Evolutionary conservation across 257 asterid genomes (phyloP).

Genomic region (Sherardia arvensis): DNA sequence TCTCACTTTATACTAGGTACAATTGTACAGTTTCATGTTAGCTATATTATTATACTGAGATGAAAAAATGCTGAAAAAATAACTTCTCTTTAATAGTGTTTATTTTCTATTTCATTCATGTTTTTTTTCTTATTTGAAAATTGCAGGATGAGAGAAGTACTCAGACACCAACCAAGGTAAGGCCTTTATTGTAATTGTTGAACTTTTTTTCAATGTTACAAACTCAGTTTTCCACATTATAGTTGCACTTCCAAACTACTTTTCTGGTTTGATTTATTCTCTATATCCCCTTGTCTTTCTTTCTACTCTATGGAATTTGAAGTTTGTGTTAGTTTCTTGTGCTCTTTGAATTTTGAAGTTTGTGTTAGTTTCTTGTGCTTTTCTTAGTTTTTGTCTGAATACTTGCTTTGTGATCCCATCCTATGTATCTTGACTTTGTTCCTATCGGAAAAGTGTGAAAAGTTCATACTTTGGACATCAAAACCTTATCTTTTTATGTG

Average conservation of each 20-base stretch:
- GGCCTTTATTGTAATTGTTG: conserved; percentile 1
- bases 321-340: too few relatives aligned
- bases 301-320: not conserved
- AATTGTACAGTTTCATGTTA: conserved; percentile 34
- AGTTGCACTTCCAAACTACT: not conserved
- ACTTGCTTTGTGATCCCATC: not conserved
- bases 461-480: not conserved
- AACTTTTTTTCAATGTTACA: not conserved
- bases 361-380: too few relatives aligned
- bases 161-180: conserved; percentile 46
- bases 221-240: not conserved
- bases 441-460: not conserved
- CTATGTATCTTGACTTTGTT: not conserved
- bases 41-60: conserved; percentile 45
- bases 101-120: not conserved
- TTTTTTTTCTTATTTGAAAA: conserved; percentile 9
- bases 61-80: conserved; percentile 51
- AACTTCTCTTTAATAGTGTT: conserved; percentile 4
- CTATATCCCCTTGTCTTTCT: not conserved
- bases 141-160: conserved; percentile 45
- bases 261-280: not conserved
- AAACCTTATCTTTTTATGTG: not conserved
- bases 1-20: conserved; percentile 8
- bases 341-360: too few relatives aligned
- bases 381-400: not conserved